A percentile compares a stretch with the other conserved stretches of the same genome.
Evolutionary conservation across 148 eudicot genomes (phyloP).

Genomic region (Nepenthes gracilis): DNA sequence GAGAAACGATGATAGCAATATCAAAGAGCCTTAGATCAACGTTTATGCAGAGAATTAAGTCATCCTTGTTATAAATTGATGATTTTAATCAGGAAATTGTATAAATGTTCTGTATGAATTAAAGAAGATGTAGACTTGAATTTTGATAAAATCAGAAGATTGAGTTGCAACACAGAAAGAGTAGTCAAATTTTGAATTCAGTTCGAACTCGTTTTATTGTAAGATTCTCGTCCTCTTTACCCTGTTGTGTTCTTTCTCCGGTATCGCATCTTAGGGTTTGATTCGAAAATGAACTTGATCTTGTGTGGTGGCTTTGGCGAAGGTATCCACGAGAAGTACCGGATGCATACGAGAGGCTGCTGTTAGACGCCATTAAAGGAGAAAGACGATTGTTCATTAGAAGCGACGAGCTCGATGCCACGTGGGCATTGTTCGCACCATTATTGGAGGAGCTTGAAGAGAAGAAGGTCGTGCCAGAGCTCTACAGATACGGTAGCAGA

Average conservation of each 20-base stretch:
- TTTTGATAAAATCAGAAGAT: no score
- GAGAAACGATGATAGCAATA: no score
- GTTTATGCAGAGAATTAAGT: no score
- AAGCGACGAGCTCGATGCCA: slow-evolving; percentile 34
- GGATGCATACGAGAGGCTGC: slow-evolving; percentile 29
- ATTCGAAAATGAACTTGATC: background rate
- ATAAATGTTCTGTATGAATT: no score
- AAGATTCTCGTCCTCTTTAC: background rate
- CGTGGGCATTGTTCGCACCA: slow-evolving; percentile 20
- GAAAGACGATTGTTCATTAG: slow-evolving; percentile 31
- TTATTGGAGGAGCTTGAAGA: slow-evolving; percentile 19
- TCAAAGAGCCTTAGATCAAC: no score
- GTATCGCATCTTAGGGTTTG: background rate
- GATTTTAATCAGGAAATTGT: no score
- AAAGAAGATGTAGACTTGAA: no score
- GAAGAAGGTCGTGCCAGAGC: slow-evolving; percentile 21
- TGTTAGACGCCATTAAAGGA: slow-evolving; percentile 29
- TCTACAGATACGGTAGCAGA: slow-evolving; percentile 22
- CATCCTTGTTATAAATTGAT: no score
- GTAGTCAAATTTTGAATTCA: no score
- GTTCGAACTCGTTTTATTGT: no score
- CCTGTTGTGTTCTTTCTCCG: background rate
- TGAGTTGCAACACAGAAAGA: no score
- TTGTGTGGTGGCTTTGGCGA: background rate
- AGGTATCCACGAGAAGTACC: slow-evolving; percentile 27